phyloP scores from a whole-genome alignment of 768 basidiomycete genomes.

The Boletus rubropictus region DNA sequence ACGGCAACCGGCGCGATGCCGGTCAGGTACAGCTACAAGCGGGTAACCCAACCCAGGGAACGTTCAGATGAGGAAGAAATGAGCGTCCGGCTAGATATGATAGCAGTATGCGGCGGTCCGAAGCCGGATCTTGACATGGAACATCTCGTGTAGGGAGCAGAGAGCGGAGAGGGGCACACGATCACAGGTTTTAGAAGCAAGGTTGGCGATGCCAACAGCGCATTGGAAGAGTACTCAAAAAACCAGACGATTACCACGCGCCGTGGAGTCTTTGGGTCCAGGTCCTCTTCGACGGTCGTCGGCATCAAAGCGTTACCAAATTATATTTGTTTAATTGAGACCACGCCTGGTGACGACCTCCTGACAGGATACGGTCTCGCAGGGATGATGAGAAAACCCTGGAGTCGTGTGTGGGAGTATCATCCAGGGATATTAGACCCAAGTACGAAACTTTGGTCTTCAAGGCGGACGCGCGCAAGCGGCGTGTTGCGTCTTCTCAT shows the following conservation, averaged over 20 bases:
- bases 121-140: slow-evolving; percentile 15
- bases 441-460: slow-evolving; percentile 15
- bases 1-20: slow-evolving; percentile 14
- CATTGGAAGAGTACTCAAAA: slow-evolving; percentile 1
- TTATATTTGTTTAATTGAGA: slow-evolving; percentile 7
- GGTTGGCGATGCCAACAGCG: not conserved
- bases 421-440: slow-evolving; percentile 6
- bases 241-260: slow-evolving; percentile 24
- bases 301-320: slow-evolving; percentile 22
- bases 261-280: slow-evolving; percentile 25
- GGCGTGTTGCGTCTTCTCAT: slow-evolving; percentile 24
- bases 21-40: slow-evolving; percentile 19
- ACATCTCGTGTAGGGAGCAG: not conserved
- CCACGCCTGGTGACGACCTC: slow-evolving; percentile 10
- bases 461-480: slow-evolving; percentile 24
- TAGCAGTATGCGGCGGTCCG: slow-evolving; percentile 20
- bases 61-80: slow-evolving; percentile 7
- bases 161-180: not conserved
- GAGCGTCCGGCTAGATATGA: slow-evolving; percentile 28
- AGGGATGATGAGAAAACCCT: slow-evolving; percentile 24
- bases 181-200: slow-evolving; percentile 16
- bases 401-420: slow-evolving; percentile 13
- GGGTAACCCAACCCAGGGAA: slow-evolving; percentile 8
- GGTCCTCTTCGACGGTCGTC: slow-evolving; percentile 17
- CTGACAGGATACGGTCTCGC: slow-evolving; percentile 13